These are phyloP conservation scores for Fusarium sp. DNA, from an alignment of 2,329 filamentous ascomycete genomes.

Conservation along the genomic window DNA sequence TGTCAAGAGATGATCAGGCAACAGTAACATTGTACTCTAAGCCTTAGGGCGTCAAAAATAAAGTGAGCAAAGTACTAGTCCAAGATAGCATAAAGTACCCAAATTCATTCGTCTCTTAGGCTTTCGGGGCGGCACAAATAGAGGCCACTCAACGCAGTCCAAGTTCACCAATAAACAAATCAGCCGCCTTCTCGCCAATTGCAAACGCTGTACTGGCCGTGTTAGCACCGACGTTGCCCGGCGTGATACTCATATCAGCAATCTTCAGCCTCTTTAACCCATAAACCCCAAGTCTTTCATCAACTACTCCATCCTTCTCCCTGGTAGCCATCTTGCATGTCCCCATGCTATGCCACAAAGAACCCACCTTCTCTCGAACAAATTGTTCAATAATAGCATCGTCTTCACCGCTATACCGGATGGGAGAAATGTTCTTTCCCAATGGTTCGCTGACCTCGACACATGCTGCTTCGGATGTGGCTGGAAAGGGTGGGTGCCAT, in stretches of 20 bases:
- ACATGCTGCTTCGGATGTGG: neutral
- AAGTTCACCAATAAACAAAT: neutral
- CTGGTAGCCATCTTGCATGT: neutral
- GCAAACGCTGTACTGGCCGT: neutral
- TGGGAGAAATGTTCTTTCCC: neutral
- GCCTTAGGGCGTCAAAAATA: accelerated
- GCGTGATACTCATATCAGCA: neutral
- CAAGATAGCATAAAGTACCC: no score
- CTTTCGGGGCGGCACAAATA: no score
- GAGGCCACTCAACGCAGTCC: neutral
- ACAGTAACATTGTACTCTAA: neutral
- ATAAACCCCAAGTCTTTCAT: neutral
- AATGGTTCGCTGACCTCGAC: neutral
- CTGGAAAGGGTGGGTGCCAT: neutral
- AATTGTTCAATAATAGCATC: neutral
- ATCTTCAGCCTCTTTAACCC: neutral
- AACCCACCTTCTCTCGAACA: neutral
- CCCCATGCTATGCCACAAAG: neutral
- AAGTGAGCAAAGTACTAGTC: no score
- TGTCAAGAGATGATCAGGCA: no score
- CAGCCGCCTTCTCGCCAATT: neutral
- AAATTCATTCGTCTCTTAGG: no score
- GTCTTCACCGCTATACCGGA: neutral
- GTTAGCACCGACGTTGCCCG: neutral
- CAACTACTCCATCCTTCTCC: neutral